These are phyloP conservation scores for Aspergillus hancockii DNA, from an alignment of 495 filamentous ascomycete species.

Conservation along the genomic window DNA sequence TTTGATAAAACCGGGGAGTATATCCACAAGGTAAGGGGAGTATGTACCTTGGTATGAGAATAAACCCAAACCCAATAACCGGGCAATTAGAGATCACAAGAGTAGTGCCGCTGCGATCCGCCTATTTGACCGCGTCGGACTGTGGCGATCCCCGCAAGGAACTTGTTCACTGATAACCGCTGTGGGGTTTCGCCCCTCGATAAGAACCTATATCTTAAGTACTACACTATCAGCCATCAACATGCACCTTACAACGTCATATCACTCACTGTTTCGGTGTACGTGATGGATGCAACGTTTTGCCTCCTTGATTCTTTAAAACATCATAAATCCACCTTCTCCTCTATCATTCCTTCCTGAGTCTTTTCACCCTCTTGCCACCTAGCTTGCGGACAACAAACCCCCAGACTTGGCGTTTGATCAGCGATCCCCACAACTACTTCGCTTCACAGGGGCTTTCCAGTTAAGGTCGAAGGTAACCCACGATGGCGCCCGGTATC, in stretches of 20 bases:
- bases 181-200: constrained; percentile 7
- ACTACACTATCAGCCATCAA: background rate
- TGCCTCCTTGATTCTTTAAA: background rate
- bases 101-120: constrained; percentile 16
- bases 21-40: no score
- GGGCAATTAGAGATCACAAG: background rate
- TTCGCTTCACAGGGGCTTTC: background rate
- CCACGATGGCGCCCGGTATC: constrained; percentile 64
- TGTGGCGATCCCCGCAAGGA: constrained; percentile 46
- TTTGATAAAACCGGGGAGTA: no score
- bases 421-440: background rate
- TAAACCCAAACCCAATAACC: no score
- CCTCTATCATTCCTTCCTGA: background rate
- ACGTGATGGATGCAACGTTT: background rate
- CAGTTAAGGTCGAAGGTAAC: background rate
- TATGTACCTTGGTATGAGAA: no score
- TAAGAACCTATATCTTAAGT: background rate
- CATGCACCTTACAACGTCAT: background rate
- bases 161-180: constrained; percentile 8
- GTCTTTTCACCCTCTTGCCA: background rate
- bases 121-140: constrained; percentile 29
- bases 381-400: background rate
- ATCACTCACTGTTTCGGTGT: background rate
- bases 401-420: background rate
- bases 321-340: background rate